Evolutionary conservation across 176 grass and related monocot genomes (phyloP).

Genomic region (maize (Zea mays)): DNA sequence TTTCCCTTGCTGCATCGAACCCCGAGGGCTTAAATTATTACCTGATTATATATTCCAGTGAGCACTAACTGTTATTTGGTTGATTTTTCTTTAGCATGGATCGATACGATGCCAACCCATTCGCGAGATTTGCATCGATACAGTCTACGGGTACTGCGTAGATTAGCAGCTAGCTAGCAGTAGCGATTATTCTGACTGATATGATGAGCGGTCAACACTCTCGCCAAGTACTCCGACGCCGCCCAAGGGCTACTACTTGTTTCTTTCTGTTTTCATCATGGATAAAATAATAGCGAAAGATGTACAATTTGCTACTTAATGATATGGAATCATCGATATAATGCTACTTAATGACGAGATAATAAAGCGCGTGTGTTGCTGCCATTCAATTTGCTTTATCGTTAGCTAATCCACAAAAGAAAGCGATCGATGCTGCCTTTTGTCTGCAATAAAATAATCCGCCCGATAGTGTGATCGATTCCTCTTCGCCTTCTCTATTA

Average conservation of each 20-base stretch:
- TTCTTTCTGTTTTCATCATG: not conserved
- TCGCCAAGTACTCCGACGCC: not conserved
- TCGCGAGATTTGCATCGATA: not conserved
- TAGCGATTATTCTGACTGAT: not conserved
- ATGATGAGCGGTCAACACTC: not conserved
- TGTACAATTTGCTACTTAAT: not conserved
- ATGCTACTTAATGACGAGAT: not conserved
- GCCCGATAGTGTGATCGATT: too few relatives aligned
- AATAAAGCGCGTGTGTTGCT: not conserved
- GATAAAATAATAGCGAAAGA: not conserved
- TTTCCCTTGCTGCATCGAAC: not conserved
- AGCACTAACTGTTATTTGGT: not conserved
- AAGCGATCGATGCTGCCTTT: not conserved
- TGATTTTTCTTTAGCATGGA: not conserved
- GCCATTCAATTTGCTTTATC: not conserved
- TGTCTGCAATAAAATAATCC: too few relatives aligned
- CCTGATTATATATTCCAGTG: not conserved
- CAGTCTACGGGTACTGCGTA: not conserved
- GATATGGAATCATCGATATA: not conserved
- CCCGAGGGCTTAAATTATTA: not conserved
- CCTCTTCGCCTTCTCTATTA: too few relatives aligned
- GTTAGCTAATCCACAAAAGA: not conserved
- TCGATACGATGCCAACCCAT: not conserved
- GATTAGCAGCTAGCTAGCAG: not conserved
- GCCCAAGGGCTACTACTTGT: not conserved